Conservation (phyloP, 2,329 filamentous ascomycete species). For the Fusarium palustre region DNA sequence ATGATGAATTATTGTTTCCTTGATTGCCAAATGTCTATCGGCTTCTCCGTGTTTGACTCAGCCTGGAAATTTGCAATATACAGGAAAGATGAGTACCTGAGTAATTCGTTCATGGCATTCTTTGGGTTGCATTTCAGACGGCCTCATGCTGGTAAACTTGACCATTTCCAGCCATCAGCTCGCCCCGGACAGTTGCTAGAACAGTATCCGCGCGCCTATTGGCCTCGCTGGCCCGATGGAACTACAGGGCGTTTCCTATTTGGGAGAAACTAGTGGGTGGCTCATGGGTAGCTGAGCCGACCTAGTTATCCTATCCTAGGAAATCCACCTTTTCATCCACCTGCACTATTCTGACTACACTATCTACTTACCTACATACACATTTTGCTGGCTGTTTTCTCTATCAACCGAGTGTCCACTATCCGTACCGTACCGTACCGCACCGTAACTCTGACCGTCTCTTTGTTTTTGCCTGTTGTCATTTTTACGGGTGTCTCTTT, state of each 20-base stretch:
- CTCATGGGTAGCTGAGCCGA: conserved; percentile 44
- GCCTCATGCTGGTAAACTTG: conserved; percentile 36
- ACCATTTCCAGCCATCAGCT: conserved; percentile 46
- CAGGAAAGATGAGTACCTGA: neutral
- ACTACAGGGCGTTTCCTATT: conserved; percentile 40
- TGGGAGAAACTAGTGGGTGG: conserved; percentile 45
- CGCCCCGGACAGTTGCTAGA: conserved; percentile 42
- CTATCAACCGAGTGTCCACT: neutral
- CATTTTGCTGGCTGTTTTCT: neutral
- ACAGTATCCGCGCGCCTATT: conserved; percentile 47
- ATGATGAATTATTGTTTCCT: conserved; percentile 15
- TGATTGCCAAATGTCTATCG: conserved; percentile 24
- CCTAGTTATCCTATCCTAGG: conserved; percentile 4
- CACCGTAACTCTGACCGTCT: conserved; percentile 10
- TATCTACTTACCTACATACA: neutral
- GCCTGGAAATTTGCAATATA: conserved; percentile 12
- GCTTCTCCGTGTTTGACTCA: conserved; percentile 39
- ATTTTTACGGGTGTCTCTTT: conserved; percentile 1
- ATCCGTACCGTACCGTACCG: too few species aligned
- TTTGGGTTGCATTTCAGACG: conserved; percentile 44
- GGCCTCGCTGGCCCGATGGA: conserved; percentile 38
- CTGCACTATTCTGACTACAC: conserved; percentile 29
- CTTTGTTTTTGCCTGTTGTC: conserved; percentile 10
- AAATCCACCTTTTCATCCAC: conserved; percentile 34
- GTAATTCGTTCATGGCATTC: conserved; percentile 11